Percentiles rank a stretch among this genome's conserved stretches.
phyloP scores from a whole-genome alignment of 306 rosid genomes.

The Sphenostylis stenocarpa region DNA sequence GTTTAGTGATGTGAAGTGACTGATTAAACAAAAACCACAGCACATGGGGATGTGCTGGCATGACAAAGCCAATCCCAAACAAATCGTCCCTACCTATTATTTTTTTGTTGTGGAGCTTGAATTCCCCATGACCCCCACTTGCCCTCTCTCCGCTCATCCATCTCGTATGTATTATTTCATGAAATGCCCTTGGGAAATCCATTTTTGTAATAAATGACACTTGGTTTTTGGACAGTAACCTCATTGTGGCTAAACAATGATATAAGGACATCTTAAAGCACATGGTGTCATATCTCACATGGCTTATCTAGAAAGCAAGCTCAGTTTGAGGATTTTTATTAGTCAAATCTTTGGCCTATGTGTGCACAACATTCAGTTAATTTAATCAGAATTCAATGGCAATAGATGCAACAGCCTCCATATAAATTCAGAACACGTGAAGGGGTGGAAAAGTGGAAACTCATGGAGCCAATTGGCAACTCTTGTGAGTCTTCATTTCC shows the following conservation, averaged over 20 bases:
- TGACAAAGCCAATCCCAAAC: slow-evolving; percentile 43
- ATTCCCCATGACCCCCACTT: slow-evolving; percentile 37
- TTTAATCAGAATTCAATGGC: neutral
- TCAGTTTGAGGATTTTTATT: slow-evolving; percentile 23
- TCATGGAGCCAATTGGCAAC: slow-evolving; percentile 51
- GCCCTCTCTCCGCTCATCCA: slow-evolving; percentile 20
- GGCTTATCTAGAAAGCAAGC: slow-evolving; percentile 44
- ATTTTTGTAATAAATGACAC: slow-evolving; percentile 17
- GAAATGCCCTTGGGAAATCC: slow-evolving; percentile 7
- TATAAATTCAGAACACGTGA: slow-evolving; percentile 17
- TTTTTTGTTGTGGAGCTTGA: slow-evolving; percentile 33
- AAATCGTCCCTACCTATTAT: slow-evolving; percentile 30
- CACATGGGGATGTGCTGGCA: slow-evolving; percentile 78
- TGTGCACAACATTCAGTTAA: slow-evolving; percentile 24
- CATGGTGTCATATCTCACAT: slow-evolving; percentile 53
- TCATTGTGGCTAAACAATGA: slow-evolving; percentile 22
- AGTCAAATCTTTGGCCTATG: slow-evolving; percentile 2
- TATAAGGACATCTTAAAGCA: slow-evolving; percentile 31
- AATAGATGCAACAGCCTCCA: neutral
- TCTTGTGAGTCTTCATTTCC: slow-evolving; percentile 49
- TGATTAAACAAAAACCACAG: slow-evolving; percentile 37
- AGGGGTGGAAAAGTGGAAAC: slow-evolving; percentile 38
- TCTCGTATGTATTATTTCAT: neutral
- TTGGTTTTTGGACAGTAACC: slow-evolving; percentile 28
- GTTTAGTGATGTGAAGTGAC: slow-evolving; percentile 27